Conservation (phyloP, 2,329 filamentous ascomycete genomes). For the Proliferodiscus dingleyae region DNA sequence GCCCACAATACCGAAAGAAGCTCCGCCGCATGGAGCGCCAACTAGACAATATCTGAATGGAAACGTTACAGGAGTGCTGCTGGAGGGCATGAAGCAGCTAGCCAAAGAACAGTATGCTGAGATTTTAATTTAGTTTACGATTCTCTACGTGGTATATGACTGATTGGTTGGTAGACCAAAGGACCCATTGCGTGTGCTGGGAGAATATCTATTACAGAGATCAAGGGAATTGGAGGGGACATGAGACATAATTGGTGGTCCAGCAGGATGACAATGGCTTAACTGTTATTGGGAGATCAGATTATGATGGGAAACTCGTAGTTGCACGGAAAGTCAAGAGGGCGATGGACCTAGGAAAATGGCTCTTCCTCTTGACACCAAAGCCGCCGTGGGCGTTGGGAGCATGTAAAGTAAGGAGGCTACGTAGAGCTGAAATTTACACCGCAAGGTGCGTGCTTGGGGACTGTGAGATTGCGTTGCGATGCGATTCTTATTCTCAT, state of each 20-base stretch:
- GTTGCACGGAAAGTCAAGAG: neutral
- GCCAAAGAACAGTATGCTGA: conserved; percentile 63
- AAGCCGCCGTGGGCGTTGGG: neutral
- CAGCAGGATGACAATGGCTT: neutral
- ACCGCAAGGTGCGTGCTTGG: conserved; percentile 7
- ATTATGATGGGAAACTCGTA: too few species aligned
- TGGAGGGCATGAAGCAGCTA: conserved; percentile 71
- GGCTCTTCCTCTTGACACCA: too few species aligned
- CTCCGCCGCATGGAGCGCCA: conserved; percentile 61
- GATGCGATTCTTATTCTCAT: too few species aligned
- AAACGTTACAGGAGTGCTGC: conserved; percentile 61
- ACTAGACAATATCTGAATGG: conserved; percentile 67
- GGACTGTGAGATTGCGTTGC: conserved; percentile 28
- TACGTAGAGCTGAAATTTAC: neutral
- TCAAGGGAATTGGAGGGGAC: conserved; percentile 57
- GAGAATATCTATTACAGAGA: conserved; percentile 65
- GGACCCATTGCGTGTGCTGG: conserved; percentile 63
- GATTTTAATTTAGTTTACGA: neutral
- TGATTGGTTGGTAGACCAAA: conserved; percentile 45
- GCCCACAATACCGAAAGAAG: conserved; percentile 53
- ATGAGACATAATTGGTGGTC: conserved; percentile 5
- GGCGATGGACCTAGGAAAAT: neutral
- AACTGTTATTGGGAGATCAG: neutral
- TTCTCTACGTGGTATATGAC: neutral
- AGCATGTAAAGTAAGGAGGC: neutral